Evolutionary conservation across 257 asterid genomes (phyloP).

Genomic region (Fraxinus anomala): DNA sequence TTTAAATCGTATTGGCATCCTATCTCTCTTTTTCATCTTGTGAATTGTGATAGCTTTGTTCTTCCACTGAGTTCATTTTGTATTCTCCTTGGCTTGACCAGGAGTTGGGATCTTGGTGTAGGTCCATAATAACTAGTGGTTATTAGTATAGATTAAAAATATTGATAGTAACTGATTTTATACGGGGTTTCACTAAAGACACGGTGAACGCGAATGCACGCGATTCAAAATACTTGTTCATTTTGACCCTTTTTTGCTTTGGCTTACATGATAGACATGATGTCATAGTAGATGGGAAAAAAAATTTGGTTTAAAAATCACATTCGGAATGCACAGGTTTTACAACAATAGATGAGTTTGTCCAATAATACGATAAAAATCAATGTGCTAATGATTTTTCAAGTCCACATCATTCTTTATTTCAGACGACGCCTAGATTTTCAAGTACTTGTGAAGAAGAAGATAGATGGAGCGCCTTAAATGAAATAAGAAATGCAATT

Average conservation of each 20-base stretch:
- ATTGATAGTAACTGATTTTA: neutral
- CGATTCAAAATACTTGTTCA: too few species aligned
- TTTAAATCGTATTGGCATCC: constrained; percentile 7
- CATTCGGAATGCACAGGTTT: too few species aligned
- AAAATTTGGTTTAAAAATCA: too few species aligned
- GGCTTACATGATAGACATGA: neutral
- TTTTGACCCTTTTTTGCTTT: neutral
- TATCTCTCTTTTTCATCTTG: constrained; percentile 30
- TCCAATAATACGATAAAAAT: too few species aligned
- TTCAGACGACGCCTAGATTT: too few species aligned
- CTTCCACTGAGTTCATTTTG: constrained; percentile 1
- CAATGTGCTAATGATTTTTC: too few species aligned
- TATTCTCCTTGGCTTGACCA: constrained; percentile 21
- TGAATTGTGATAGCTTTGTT: constrained; percentile 20
- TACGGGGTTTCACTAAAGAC: neutral
- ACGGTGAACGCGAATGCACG: neutral
- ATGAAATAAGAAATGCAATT: too few species aligned
- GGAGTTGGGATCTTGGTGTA: constrained; percentile 8
- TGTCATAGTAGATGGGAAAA: neutral
- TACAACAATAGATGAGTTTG: too few species aligned
- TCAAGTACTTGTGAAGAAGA: too few species aligned
- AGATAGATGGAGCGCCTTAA: too few species aligned
- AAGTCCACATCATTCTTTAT: too few species aligned
- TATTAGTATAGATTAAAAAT: neutral
- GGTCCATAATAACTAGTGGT: neutral